Conservation (phyloP, 805 yeast species). For the Pichia sporocuriosa region DNA sequence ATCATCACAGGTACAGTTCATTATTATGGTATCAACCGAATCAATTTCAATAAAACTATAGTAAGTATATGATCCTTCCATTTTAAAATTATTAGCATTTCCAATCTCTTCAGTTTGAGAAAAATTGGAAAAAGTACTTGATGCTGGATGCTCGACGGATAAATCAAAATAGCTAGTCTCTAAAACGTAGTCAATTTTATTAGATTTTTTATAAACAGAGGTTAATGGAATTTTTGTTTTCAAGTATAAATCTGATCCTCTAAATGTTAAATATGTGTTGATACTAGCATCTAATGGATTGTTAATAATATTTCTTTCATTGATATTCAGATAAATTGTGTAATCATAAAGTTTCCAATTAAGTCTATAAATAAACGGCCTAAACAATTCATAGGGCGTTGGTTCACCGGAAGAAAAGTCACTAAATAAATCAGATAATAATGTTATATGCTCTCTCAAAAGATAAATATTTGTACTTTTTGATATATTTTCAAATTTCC, state of each 20-base stretch:
- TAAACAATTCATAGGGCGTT: conserved; percentile 65
- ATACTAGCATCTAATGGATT: conserved; percentile 81
- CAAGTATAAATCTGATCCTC: conserved; percentile 50
- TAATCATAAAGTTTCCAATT: conserved; percentile 54
- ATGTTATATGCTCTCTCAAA: conserved; percentile 73
- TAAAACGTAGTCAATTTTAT: conserved; percentile 44
- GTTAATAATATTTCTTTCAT: conserved; percentile 82
- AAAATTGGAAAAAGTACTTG: conserved; percentile 83
- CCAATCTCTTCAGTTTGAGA: conserved; percentile 60
- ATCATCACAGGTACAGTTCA: conserved; percentile 59
- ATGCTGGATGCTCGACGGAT: conserved; percentile 72
- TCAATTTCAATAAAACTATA: conserved; percentile 53
- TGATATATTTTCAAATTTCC: conserved; percentile 56
- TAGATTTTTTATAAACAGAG: conserved; percentile 44
- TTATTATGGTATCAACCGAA: conserved; percentile 60
- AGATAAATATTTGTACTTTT: conserved; percentile 52
- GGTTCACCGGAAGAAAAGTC: conserved; percentile 76
- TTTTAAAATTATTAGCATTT: conserved; percentile 49
- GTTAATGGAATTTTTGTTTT: conserved; percentile 53
- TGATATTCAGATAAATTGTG: conserved; percentile 66
- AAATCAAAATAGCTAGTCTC: conserved; percentile 56
- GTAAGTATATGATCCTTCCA: conserved; percentile 62
- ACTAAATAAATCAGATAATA: conserved; percentile 61
- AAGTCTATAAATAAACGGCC: conserved; percentile 61
- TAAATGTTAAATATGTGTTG: conserved; percentile 68